Evolutionary conservation across 2,329 filamentous ascomycete species (phyloP), one percentile per base, ranked within the genome.

Genomic region (Lecanicillium sp.): DNA sequence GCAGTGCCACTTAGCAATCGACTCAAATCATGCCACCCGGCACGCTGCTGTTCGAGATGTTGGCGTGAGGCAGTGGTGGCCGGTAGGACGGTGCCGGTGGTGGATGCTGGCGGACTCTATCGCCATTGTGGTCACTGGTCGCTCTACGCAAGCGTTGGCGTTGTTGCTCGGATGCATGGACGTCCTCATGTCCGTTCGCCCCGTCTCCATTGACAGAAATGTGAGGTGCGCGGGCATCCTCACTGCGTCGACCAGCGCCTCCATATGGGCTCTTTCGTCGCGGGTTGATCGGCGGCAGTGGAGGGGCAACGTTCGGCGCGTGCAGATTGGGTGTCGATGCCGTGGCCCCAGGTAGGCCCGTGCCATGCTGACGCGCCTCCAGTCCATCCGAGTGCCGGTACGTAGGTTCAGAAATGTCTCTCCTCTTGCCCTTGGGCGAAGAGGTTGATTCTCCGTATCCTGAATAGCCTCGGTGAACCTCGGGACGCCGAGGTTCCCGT

Each of bases 281-380:
- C 19, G 75, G 75, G 50, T 79, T 79, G 52, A 79, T 73, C 2
- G 74, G 74, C 3, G 75, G 75, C 27, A 79, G 42, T 3, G 74
- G 74, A 3, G 74, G 74, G 3, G 60, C 63, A 18, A 51, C 41
- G 14, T 52, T 48, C 10, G 50, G 54, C 5, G 54, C 52, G 33
- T 62, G 61, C 30, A 65, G 46, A 42, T 63, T 62, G 1, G 64
- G 59, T 5, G 60, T 60, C 11, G 62, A 64, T 5, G 50, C 51
- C 2, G 59, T 48, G 9, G 50, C 48, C 2, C 48, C 47, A 2
- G 59, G 51, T 12, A 60, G 42, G 46, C 63, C 65, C 22, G 58
- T 59, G 3, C 58, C 57, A 4, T 61, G 56, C 4, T 58, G 54
- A 19, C 66, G 60, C n/a, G 9, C 19, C 13, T 39, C 25, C 4